Conservation (phyloP, 495 filamentous ascomycete species). For the Xylaria flabelliformis region DNA sequence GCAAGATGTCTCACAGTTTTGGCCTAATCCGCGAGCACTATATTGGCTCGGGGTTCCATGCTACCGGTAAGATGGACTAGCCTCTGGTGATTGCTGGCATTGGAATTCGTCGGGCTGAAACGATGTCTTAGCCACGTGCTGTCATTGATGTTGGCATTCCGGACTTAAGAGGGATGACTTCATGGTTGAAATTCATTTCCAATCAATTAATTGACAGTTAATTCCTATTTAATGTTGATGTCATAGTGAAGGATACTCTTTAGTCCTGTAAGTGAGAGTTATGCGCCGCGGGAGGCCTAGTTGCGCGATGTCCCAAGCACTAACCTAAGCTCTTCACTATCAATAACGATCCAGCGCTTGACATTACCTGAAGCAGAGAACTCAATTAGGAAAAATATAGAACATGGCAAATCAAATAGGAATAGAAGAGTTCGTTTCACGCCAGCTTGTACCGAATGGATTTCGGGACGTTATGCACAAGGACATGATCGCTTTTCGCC, state of each 20-base stretch:
- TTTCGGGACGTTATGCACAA: no score
- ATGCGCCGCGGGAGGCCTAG: neutral
- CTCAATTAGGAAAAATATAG: neutral
- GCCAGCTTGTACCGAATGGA: neutral
- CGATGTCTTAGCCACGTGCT: neutral
- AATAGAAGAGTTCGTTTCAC: neutral
- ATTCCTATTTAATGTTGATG: neutral
- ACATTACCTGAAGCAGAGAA: neutral
- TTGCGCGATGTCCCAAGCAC: neutral
- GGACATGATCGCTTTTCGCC: no score
- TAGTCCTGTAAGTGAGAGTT: neutral
- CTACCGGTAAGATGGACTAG: neutral
- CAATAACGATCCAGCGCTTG: neutral
- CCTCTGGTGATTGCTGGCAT: neutral
- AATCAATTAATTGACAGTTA: neutral
- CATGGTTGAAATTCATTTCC: neutral
- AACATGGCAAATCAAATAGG: neutral
- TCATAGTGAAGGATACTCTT: neutral
- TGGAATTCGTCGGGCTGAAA: slow-evolving; percentile 15
- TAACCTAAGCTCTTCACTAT: neutral
- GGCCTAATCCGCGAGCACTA: neutral
- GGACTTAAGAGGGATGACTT: slow-evolving; percentile 2
- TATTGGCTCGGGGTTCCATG: slow-evolving; percentile 1
- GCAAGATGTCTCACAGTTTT: neutral
- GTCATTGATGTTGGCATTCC: slow-evolving; percentile 16